phyloP scores from a whole-genome alignment of 768 basidiomycete species.

The Rhodocollybia butyracea region DNA sequence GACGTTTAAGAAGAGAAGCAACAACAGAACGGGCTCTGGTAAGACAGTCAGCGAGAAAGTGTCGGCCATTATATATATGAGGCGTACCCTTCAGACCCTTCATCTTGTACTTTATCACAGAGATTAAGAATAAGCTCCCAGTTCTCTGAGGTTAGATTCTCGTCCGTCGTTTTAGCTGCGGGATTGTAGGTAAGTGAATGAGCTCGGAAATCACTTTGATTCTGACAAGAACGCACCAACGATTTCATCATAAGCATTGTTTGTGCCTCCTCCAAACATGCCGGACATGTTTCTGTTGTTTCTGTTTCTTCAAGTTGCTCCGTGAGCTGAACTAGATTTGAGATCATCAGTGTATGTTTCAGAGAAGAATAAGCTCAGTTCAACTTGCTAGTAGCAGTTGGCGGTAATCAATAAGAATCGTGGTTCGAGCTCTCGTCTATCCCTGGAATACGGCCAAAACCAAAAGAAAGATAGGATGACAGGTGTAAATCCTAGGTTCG shows the following conservation, averaged over 20 bases:
- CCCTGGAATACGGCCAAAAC: too few relatives aligned
- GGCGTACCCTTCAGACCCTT: slow-evolving; percentile 79
- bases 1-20: slow-evolving; percentile 81
- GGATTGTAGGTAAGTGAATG: slow-evolving; percentile 3
- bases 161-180: slow-evolving; percentile 93
- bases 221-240: slow-evolving; percentile 60
- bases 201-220: background rate
- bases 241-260: slow-evolving; percentile 86
- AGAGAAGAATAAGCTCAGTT: too few relatives aligned
- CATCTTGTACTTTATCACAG: slow-evolving; percentile 95
- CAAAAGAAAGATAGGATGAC: too few relatives aligned
- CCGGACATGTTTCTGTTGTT: background rate
- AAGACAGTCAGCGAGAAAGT: slow-evolving; percentile 4
- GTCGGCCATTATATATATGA: background rate
- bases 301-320: too few relatives aligned
- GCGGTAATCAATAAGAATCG: too few relatives aligned
- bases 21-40: slow-evolving; percentile 85
- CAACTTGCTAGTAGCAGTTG: too few relatives aligned
- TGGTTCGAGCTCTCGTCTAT: too few relatives aligned
- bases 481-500: too few relatives aligned
- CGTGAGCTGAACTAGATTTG: too few relatives aligned
- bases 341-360: too few relatives aligned
- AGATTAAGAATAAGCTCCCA: slow-evolving; percentile 93
- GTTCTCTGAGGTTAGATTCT: slow-evolving; percentile 91
- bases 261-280: slow-evolving; percentile 71